These are phyloP conservation scores for Zangia roseola DNA, from an alignment of 768 basidiomycete species.

Conservation along the genomic window DNA sequence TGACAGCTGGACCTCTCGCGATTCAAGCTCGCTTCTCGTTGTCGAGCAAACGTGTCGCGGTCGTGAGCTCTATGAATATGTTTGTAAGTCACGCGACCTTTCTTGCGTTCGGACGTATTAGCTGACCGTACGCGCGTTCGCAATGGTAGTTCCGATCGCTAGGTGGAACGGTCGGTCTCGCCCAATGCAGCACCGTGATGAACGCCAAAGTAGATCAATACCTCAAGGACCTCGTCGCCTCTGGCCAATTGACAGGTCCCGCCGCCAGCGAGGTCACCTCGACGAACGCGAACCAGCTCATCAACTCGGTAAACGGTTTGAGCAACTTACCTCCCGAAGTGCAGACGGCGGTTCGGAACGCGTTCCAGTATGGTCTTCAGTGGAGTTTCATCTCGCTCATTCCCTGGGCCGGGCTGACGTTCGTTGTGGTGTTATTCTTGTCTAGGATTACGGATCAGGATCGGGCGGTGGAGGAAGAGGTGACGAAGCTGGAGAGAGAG, in stretches of 20 bases:
- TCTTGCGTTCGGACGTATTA: not conserved
- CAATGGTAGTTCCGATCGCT: constrained; percentile 41
- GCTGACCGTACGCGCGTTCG: too few species aligned
- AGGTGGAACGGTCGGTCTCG: constrained; percentile 53
- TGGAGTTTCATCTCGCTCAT: constrained; percentile 48
- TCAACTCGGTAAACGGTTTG: constrained; percentile 38
- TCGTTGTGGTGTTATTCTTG: constrained; percentile 39
- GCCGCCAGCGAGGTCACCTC: constrained; percentile 24
- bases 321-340: constrained; percentile 34
- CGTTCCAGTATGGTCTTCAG: constrained; percentile 40
- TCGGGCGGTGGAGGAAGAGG: not conserved
- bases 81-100: constrained; percentile 40
- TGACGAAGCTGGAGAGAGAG: not conserved
- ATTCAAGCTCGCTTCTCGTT: constrained; percentile 47
- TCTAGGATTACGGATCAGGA: constrained; percentile 33
- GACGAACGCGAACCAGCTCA: constrained; percentile 20
- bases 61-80: constrained; percentile 41
- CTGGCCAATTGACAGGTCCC: constrained; percentile 26
- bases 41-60: constrained; percentile 42
- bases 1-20: constrained; percentile 37
- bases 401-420: constrained; percentile 44
- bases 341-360: constrained; percentile 37
- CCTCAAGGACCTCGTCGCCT: constrained; percentile 27
- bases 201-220: constrained; percentile 40
- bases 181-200: constrained; percentile 51